Evolutionary conservation across 495 filamentous ascomycete species (phyloP), one percentile per base, ranked within the genome.

Genomic region (Cercophora scortea): DNA sequence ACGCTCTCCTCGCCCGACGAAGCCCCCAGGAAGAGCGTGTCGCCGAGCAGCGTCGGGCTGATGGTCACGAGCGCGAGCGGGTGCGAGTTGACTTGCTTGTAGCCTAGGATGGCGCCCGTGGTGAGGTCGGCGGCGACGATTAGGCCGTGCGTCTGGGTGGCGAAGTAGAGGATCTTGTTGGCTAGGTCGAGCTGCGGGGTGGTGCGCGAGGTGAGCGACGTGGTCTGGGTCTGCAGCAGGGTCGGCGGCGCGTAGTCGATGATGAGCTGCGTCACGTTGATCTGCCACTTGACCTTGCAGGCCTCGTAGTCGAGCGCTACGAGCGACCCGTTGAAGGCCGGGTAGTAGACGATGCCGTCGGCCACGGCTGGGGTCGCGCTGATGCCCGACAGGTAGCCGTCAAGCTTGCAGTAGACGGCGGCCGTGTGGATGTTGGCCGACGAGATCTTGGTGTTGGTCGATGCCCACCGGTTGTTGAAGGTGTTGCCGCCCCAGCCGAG

Each of bases 311-410:
- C 54, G 9, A 69, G 48, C 10, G 68, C 68, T 9, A 64, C 61
- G 51, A 69, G 58, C 1, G 56, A 55, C 39, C 68, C 68, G 52
- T 63, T 60, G 61, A 62, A 71, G 18, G 65, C 65, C 12, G 68
- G 66, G 47, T 57, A 71, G 46, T 69, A 71, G 34, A 56, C 66
- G 6, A 60, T 59, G 48, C 61, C 49, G 18, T 42, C 45, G 18
- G 39, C 11, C 7, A 64, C 56, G 8, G 63, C 57, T 4, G 68
- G 60, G 9, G 68, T 60, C 7, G 66, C 62, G 43, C 62, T 66
- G 39, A 67, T 56, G 0, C 67, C 65, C 25, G 49, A 34, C 3
- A 8, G 16, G 17, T 53, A 62, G 42, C 38, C 32, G 25, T 25
- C 25, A 32, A 64, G 17, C 16, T 53, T 47, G 60, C 64, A 67